phyloP scores from a whole-genome alignment of 2,329 filamentous ascomycete genomes.

The Aplosporella prunicola region DNA sequence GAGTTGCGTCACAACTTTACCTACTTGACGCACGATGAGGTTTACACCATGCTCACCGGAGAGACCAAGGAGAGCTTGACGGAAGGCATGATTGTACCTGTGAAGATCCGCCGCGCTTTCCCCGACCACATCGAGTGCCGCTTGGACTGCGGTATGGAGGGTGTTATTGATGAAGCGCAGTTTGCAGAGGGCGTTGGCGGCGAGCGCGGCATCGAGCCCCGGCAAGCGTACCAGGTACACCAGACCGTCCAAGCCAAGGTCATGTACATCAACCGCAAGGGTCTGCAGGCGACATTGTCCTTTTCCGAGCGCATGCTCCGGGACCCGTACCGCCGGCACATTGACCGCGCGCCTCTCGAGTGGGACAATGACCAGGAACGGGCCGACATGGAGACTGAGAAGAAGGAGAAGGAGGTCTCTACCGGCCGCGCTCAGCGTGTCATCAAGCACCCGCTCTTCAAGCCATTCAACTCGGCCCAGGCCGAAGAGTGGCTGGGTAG shows the following conservation, averaged over 20 bases:
- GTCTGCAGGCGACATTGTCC: constrained; percentile 73
- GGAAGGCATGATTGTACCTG: constrained; percentile 86
- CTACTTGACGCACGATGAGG: constrained; percentile 60
- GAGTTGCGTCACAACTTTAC: constrained; percentile 78
- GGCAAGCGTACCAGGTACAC: constrained; percentile 62
- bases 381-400: constrained; percentile 64
- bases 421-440: constrained; percentile 84
- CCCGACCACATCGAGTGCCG: constrained; percentile 89
- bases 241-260: constrained; percentile 87
- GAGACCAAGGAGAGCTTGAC: constrained; percentile 77
- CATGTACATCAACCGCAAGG: constrained; percentile 75
- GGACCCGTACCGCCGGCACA: constrained; percentile 57
- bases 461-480: constrained; percentile 81
- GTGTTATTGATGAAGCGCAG: constrained; percentile 72
- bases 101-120: constrained; percentile 79
- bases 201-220: constrained; percentile 40
- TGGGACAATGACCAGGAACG: constrained; percentile 83
- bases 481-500: constrained; percentile 89
- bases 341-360: constrained; percentile 65
- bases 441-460: constrained; percentile 96
- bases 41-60: constrained; percentile 95
- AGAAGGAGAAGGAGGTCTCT: constrained; percentile 76
- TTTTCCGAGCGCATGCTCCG: constrained; percentile 73
- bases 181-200: constrained; percentile 64
- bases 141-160: constrained; percentile 90